These are phyloP conservation scores for Epichloe scottii DNA, from an alignment of 2,329 filamentous ascomycete genomes.

Conservation along the genomic window DNA sequence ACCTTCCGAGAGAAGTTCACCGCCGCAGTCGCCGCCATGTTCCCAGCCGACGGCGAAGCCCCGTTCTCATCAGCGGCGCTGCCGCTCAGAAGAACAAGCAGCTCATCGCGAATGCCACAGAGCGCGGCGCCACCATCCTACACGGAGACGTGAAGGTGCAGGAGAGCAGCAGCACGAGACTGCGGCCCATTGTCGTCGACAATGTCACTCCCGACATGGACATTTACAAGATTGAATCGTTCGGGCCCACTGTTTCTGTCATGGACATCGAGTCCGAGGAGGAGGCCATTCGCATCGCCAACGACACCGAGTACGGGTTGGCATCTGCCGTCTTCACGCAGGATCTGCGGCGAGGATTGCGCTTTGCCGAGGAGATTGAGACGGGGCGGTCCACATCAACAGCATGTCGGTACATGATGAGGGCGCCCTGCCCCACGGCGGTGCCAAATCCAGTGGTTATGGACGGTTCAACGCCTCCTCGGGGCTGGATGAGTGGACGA, in stretches of 20 bases:
- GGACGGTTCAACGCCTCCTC: conserved; percentile 44
- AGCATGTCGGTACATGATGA: conserved; percentile 55
- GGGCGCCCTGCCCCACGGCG: conserved; percentile 49
- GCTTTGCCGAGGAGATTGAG: conserved; percentile 51
- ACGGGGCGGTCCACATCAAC: conserved; percentile 57
- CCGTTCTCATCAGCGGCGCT: conserved; percentile 55
- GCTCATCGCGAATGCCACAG: conserved; percentile 54
- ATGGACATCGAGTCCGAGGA: conserved; percentile 55
- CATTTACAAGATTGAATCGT: conserved; percentile 62
- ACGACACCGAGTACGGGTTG: conserved; percentile 73
- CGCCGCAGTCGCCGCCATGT: conserved; percentile 27
- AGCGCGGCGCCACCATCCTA: conserved; percentile 48
- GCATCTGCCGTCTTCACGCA: conserved; percentile 59
- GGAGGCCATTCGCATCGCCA: conserved; percentile 60
- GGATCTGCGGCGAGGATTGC: conserved; percentile 46
- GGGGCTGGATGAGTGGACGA: conserved; percentile 49
- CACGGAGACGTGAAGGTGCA: conserved; percentile 23
- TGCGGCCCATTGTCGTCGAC: conserved; percentile 56
- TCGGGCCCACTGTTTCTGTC: conserved; percentile 62
- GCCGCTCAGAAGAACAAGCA: conserved; percentile 53
- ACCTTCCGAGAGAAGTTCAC: conserved; percentile 34
- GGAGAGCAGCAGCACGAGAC: conserved; percentile 23
- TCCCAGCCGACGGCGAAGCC: conserved; percentile 45
- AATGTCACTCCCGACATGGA: conserved; percentile 55
- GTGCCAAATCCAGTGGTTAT: conserved; percentile 50